Percentiles rank a stretch among this genome's conserved stretches.
phyloP scores from a whole-genome alignment of 257 asterid species.

The Gentiana macrophylla region DNA sequence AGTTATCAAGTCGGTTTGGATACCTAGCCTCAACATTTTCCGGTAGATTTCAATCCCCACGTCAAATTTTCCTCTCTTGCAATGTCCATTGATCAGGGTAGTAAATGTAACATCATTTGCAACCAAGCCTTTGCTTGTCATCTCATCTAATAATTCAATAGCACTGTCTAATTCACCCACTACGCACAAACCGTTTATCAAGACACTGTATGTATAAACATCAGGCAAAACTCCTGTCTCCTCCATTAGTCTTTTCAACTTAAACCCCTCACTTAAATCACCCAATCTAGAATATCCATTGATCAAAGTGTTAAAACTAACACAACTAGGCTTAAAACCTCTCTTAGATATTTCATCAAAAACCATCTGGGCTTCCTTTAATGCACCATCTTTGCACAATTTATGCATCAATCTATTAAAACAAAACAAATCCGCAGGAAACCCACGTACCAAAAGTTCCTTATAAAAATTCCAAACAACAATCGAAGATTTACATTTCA shows the following conservation, averaged over 20 bases:
- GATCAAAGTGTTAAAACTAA: constrained; percentile 82
- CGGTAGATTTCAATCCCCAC: constrained; percentile 51
- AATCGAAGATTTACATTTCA: constrained; percentile 33
- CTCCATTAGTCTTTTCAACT: constrained; percentile 56
- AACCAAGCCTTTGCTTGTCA: constrained; percentile 45
- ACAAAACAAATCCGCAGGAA: constrained; percentile 68
- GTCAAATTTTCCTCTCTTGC: constrained; percentile 54
- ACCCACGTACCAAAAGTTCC: constrained; percentile 68
- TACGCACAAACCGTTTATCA: constrained; percentile 65
- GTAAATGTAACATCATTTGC: constrained; percentile 72
- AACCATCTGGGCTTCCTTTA: constrained; percentile 40
- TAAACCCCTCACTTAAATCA: constrained; percentile 55
- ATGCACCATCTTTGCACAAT: constrained; percentile 53
- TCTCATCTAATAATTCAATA: constrained; percentile 40
- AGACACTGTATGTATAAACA: constrained; percentile 67
- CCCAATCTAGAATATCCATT: constrained; percentile 59
- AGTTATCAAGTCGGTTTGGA: constrained; percentile 64
- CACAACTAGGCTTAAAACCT: constrained; percentile 74
- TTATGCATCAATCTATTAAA: constrained; percentile 78
- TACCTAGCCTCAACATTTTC: constrained; percentile 41
- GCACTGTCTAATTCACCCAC: constrained; percentile 32
- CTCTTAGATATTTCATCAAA: constrained; percentile 56
- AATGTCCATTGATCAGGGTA: constrained; percentile 72
- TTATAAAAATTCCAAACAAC: constrained; percentile 58
- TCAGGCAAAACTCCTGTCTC: constrained; percentile 46